Conservation (phyloP, 2,329 filamentous ascomycete species). For the Colletotrichum caudatum region DNA sequence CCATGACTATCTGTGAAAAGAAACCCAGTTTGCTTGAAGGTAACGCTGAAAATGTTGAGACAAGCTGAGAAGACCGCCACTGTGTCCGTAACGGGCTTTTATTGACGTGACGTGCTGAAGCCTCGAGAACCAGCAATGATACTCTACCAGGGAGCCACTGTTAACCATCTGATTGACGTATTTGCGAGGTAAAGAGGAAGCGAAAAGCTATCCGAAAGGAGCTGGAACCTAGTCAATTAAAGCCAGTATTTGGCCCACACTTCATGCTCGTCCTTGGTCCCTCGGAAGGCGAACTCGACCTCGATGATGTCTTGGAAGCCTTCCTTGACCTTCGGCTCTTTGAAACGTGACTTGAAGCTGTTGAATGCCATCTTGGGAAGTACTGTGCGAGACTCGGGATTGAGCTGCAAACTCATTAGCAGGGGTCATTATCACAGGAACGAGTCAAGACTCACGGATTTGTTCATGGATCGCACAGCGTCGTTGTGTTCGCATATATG, state of each 20-base stretch:
- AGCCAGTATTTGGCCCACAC: slow-evolving; percentile 86
- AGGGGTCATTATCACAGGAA: not conserved
- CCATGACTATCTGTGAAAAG: not conserved
- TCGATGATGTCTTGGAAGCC: slow-evolving; percentile 85
- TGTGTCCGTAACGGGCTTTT: not conserved
- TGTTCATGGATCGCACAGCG: slow-evolving; percentile 78
- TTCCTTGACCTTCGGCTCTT: slow-evolving; percentile 77
- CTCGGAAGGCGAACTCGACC: slow-evolving; percentile 81
- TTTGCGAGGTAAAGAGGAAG: not conserved
- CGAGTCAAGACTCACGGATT: slow-evolving; percentile 46
- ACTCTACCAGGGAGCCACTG: not conserved
- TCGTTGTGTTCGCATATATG: slow-evolving; percentile 88
- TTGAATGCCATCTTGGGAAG: slow-evolving; percentile 86
- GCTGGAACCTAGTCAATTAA: slow-evolving; percentile 51
- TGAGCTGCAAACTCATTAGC: slow-evolving; percentile 64
- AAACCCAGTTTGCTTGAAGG: not conserved
- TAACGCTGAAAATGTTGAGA: not conserved
- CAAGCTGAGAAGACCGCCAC: not conserved
- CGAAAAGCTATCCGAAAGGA: not conserved
- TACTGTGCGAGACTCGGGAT: slow-evolving; percentile 81
- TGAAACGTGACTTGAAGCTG: slow-evolving; percentile 79
- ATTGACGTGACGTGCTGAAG: not conserved
- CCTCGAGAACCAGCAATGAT: not conserved
- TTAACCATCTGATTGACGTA: not conserved
- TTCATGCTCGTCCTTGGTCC: slow-evolving; percentile 73